These are phyloP conservation scores for Strobilomyces confusus DNA, from an alignment of 768 basidiomycete genomes.

Conservation along the genomic window DNA sequence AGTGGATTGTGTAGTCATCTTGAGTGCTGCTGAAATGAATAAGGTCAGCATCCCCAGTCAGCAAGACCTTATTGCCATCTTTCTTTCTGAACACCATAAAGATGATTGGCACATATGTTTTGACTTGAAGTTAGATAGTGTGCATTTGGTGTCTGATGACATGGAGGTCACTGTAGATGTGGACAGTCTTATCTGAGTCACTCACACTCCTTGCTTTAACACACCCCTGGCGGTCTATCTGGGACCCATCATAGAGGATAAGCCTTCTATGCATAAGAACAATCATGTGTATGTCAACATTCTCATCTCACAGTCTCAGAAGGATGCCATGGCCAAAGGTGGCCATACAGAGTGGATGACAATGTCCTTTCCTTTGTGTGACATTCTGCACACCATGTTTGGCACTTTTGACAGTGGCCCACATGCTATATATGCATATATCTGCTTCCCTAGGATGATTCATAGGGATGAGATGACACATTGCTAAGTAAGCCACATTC, in stretches of 20 bases:
- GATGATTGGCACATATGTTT: too few species aligned
- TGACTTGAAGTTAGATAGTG: too few species aligned
- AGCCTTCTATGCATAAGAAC: constrained; percentile 15
- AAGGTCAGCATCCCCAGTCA: too few species aligned
- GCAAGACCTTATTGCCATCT: too few species aligned
- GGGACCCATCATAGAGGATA: not conserved
- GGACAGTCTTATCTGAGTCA: too few species aligned
- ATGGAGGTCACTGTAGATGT: constrained; percentile 3
- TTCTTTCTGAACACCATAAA: too few species aligned
- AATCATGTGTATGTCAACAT: constrained; percentile 19
- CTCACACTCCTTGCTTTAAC: too few species aligned
- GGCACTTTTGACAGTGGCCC: not conserved
- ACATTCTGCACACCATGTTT: constrained; percentile 2
- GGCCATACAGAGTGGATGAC: constrained; percentile 7
- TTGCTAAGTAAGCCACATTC: not conserved
- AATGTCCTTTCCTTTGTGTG: not conserved
- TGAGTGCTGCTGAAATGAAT: too few species aligned
- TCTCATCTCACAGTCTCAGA: too few species aligned
- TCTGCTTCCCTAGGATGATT: constrained; percentile 15
- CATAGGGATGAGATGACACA: constrained; percentile 1
- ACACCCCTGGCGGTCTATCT: not conserved
- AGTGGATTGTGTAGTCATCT: too few species aligned
- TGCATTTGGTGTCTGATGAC: not conserved
- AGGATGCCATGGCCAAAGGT: not conserved
- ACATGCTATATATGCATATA: not conserved